phyloP scores from a whole-genome alignment of 768 basidiomycete genomes.

The Boletus rufocinnamomeus region DNA sequence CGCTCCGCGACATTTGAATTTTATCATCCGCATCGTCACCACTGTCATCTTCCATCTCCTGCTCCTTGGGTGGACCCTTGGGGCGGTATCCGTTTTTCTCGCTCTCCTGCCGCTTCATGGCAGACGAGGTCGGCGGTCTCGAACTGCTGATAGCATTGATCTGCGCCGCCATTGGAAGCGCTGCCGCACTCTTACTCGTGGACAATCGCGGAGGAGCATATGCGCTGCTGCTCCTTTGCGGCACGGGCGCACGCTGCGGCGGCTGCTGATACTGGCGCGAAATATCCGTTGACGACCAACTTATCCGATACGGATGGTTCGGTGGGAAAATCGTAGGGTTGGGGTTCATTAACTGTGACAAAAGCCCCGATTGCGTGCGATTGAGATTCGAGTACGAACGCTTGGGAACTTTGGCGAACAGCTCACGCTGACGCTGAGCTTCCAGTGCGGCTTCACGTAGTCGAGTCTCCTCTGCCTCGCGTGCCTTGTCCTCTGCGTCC shows the following conservation, averaged over 20 bases:
- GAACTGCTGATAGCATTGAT: slow-evolving; percentile 42
- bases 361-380: slow-evolving; percentile 55
- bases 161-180: slow-evolving; percentile 56
- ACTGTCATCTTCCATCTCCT: slow-evolving; percentile 69
- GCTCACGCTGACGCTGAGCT: slow-evolving; percentile 62
- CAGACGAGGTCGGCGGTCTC: slow-evolving; percentile 26
- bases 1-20: slow-evolving; percentile 62
- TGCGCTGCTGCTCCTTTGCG: slow-evolving; percentile 32
- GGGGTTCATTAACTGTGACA: slow-evolving; percentile 73
- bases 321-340: slow-evolving; percentile 60
- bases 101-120: slow-evolving; percentile 29
- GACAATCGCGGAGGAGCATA: slow-evolving; percentile 41
- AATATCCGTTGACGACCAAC: slow-evolving; percentile 52
- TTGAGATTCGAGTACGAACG: slow-evolving; percentile 62
- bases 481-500: slow-evolving; percentile 38
- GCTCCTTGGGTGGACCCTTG: slow-evolving; percentile 62
- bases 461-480: slow-evolving; percentile 34
- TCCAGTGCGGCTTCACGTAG: slow-evolving; percentile 60
- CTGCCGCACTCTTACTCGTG: slow-evolving; percentile 58
- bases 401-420: slow-evolving; percentile 70
- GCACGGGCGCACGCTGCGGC: slow-evolving; percentile 23
- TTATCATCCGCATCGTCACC: slow-evolving; percentile 51
- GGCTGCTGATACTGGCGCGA: slow-evolving; percentile 25
- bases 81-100: slow-evolving; percentile 54
- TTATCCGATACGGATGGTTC: slow-evolving; percentile 59